A percentile compares a stretch with the other conserved stretches of the same genome.
Evolutionary conservation across 768 basidiomycete genomes (phyloP).

Genomic region (Leccinum imitatum): DNA sequence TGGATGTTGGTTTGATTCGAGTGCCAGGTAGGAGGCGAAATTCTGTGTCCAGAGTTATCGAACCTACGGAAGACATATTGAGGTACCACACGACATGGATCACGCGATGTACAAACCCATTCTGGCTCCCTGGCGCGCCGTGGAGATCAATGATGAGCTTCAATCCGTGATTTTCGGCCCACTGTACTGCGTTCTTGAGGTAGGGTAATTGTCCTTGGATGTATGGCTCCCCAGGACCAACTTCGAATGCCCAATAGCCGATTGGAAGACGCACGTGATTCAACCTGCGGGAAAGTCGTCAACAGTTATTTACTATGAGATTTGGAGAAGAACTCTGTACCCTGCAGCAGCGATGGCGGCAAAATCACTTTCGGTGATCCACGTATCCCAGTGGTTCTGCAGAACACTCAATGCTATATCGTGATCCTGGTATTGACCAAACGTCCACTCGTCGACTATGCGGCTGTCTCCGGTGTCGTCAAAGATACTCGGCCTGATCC

Average conservation of each 20-base stretch:
- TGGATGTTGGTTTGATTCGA: slow-evolving; percentile 60
- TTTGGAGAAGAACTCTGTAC: slow-evolving; percentile 35
- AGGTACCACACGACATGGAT: slow-evolving; percentile 1
- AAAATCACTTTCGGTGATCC: slow-evolving; percentile 85
- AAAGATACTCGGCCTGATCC: slow-evolving; percentile 79
- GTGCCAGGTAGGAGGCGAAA: slow-evolving; percentile 68
- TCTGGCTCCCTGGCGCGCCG: slow-evolving; percentile 82
- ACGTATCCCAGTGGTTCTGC: slow-evolving; percentile 74
- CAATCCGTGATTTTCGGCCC: slow-evolving; percentile 69
- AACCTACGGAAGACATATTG: slow-evolving; percentile 44
- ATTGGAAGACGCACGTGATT: slow-evolving; percentile 86
- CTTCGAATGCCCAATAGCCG: slow-evolving; percentile 90
- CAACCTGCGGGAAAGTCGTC: slow-evolving; percentile 42
- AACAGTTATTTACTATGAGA: slow-evolving; percentile 6
- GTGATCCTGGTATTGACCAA: slow-evolving; percentile 58
- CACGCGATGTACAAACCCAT: slow-evolving; percentile 49
- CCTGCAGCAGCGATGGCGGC: slow-evolving; percentile 70
- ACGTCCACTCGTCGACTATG: slow-evolving; percentile 80
- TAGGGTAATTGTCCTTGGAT: slow-evolving; percentile 76
- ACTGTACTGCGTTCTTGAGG: slow-evolving; percentile 61
- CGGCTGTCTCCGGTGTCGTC: slow-evolving; percentile 49
- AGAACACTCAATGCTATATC: slow-evolving; percentile 51
- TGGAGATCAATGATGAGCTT: slow-evolving; percentile 84
- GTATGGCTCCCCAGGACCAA: slow-evolving; percentile 74
- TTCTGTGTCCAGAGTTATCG: slow-evolving; percentile 76